phyloP scores from a whole-genome alignment of 441 rosid genomes.

The Euphorbia schlechtendalii region DNA sequence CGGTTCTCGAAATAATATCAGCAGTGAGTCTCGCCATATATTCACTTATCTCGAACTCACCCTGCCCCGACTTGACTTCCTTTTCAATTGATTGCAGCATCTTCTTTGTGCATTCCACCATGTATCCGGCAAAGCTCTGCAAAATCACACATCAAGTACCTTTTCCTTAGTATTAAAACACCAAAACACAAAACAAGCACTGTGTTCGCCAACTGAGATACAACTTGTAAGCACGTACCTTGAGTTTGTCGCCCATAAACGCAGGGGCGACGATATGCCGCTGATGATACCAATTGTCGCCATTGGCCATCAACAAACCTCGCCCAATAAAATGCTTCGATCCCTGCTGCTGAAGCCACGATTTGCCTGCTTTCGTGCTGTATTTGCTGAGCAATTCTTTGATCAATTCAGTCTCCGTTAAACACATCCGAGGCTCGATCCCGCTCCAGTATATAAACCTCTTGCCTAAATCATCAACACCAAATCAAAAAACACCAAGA shows the following conservation, averaged over 20 bases:
- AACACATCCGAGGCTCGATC: constrained; percentile 73
- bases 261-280: constrained; percentile 80
- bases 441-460: constrained; percentile 85
- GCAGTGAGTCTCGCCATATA: constrained; percentile 67
- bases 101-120: constrained; percentile 73
- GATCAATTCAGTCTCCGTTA: constrained; percentile 70
- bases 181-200: no score
- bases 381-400: constrained; percentile 63
- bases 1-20: constrained; percentile 83
- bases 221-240: constrained; percentile 35
- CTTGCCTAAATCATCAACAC: constrained; percentile 42
- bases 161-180: no score
- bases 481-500: not conserved
- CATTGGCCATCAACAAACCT: constrained; percentile 88
- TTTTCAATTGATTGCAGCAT: constrained; percentile 49
- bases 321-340: constrained; percentile 74
- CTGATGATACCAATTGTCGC: constrained; percentile 78
- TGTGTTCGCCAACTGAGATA: not conserved
- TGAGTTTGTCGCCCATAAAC: constrained; percentile 68
- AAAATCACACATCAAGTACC: not conserved
- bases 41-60: constrained; percentile 78
- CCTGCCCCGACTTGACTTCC: constrained; percentile 39
- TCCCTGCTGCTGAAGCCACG: constrained; percentile 92
- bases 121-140: constrained; percentile 61
- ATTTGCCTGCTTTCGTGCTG: constrained; percentile 65